These are phyloP conservation scores for Straminergon stramineum DNA, from an alignment of 225 moss, liverwort and hornwort genomes.

Conservation along the genomic window DNA sequence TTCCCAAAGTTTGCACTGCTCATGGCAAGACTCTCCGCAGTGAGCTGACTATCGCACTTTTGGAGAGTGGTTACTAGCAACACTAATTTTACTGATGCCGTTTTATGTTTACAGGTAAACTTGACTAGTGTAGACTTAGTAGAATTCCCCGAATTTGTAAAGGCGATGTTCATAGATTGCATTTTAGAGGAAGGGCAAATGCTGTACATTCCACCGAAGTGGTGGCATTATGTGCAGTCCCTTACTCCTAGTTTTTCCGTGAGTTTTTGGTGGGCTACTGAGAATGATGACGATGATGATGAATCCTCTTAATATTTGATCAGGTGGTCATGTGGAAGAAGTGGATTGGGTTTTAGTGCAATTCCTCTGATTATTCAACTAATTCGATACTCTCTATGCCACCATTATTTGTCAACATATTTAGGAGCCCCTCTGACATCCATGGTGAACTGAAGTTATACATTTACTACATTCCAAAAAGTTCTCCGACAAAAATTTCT, in stretches of 20 bases:
- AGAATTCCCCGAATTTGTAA: slow-evolving; percentile 49
- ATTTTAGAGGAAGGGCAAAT: slow-evolving; percentile 91
- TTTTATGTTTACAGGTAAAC: slow-evolving; percentile 47
- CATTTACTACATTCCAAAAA: background rate
- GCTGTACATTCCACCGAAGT: slow-evolving; percentile 92
- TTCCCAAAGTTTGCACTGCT: background rate
- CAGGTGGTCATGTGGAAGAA: background rate
- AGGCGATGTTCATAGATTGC: slow-evolving; percentile 51
- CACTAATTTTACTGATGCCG: background rate
- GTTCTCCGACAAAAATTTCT: background rate
- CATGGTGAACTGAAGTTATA: background rate
- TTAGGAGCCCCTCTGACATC: background rate
- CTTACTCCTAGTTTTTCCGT: slow-evolving; percentile 84
- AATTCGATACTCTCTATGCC: background rate
- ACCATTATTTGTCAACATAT: background rate
- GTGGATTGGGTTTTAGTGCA: background rate
- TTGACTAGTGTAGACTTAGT: slow-evolving; percentile 49
- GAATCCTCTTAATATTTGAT: slow-evolving; percentile 2
- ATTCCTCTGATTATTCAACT: background rate
- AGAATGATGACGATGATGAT: slow-evolving; percentile 4
- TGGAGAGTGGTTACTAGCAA: background rate
- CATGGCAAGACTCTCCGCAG: background rate
- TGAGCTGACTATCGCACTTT: background rate
- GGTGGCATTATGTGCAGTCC: slow-evolving; percentile 98
- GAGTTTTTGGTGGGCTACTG: slow-evolving; percentile 90